Base-by-base conservation (phyloP, 2,329 filamentous ascomycete species). In the Fusarium keratoplasticum region DNA sequence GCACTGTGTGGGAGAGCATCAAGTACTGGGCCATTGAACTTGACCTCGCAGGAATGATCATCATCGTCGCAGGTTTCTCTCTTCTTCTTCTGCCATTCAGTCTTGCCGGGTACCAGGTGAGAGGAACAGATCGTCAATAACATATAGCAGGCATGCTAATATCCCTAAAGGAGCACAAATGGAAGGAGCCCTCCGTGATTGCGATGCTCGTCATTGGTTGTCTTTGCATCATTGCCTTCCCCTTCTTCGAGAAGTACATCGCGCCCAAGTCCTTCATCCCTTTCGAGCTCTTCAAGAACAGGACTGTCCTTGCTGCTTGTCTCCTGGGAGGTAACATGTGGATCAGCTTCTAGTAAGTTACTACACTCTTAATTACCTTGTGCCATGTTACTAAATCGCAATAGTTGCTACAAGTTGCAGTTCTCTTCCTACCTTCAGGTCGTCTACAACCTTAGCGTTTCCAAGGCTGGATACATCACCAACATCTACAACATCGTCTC, bases 81-180 rank as follows among this genome's bases (percentile, higher is more conserved):
- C 82, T 90, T 52, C 82, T 90, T 13, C 82, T 89, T 8, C 83
- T 89, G 0, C 89, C 89, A 0, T 87, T 86, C 70, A 86, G 81
- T 55, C 76, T 87, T 5, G 83, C 81, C 1, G 72, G 71, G 3
- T 80, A 6, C 73, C 78, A 2, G 38, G 38, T 40, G 38, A 40
- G 38, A 40, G 18, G 9, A 40, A 40, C 38, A 40, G 9, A 13
- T 11, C 18, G 5, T 20, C 38, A 40, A 40, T 40, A 40, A 40
- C 5, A 20, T 11, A 40, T 20, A 11, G n/a, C n/a, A 40, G 20
- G 18, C 38, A 40, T 20, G 38, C 38, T 40, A 40, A 40, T 2
- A 20, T 40, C 9, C n/a, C 16, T 8, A 8, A 8, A 40, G 73
- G 80, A 36, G 79, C 27, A 57, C 3, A 61, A 79, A 44, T 88